Evolutionary conservation across 75 land plant genomes (phyloP).

Genomic region (Gnetum montanum): DNA sequence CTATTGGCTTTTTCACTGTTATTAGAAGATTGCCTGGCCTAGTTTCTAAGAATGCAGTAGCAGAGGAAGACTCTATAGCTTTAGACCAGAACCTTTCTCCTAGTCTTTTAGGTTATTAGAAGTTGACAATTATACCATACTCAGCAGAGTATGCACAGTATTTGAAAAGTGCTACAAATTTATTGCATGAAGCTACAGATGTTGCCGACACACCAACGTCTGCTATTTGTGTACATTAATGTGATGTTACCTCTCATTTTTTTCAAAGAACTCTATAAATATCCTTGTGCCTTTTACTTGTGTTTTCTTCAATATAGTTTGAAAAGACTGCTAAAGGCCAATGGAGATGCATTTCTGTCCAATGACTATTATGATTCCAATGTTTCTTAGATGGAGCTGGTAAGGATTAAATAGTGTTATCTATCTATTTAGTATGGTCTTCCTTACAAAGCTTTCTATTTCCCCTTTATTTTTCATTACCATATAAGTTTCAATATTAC

Average conservation of each 20-base stretch:
- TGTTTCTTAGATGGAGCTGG: constrained; percentile 96
- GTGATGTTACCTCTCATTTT: neutral
- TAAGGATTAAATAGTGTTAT: no score
- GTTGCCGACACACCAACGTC: constrained; percentile 61
- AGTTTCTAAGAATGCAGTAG: constrained; percentile 1
- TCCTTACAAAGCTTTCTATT: no score
- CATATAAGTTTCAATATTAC: no score
- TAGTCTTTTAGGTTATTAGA: constrained; percentile 7
- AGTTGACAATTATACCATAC: constrained; percentile 50
- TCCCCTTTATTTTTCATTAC: no score
- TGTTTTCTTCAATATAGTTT: constrained; percentile 38
- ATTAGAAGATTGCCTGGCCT: constrained; percentile 50
- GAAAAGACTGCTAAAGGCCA: constrained; percentile 66
- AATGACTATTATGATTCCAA: constrained; percentile 96
- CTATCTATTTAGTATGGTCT: no score
- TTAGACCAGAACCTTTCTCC: neutral
- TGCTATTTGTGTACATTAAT: no score
- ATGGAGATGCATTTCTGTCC: constrained; percentile 81
- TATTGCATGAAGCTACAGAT: constrained; percentile 65
- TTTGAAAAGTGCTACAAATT: constrained; percentile 48
- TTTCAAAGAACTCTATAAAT: neutral
- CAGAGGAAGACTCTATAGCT: neutral
- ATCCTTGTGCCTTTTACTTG: neutral
- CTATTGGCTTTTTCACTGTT: constrained; percentile 65
- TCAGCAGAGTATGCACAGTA: constrained; percentile 48